Base-by-base conservation (phyloP, 2,329 filamentous ascomycete species). In the Emericellopsis cladophorae region DNA sequence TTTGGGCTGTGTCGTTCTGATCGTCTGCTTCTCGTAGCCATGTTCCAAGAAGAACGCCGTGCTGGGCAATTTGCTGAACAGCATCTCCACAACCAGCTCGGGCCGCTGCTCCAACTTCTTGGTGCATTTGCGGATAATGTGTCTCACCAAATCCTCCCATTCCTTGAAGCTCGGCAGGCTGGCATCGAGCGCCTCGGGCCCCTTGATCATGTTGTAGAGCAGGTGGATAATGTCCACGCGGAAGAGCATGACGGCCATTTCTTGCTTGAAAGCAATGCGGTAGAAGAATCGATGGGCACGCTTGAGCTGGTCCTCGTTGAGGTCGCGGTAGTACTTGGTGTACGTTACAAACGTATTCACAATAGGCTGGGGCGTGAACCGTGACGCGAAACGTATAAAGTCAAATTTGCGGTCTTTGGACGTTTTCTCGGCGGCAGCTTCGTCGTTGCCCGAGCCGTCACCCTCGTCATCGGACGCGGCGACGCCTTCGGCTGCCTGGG, bases 221-320 rank as follows among this genome's bases (percentile, higher is more conserved):
- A 96, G 70, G 35, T 84, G 79, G 37, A 98, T 77, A 31, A 95
- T 94, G 55, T 96, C 92, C 5, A 95, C 76, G 9, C 90, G 79
- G 61, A 88, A 96, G 1, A 98, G 70, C 64, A 95, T 76, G 18
- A 95, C 81, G 42, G 80, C 81, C 66, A 92, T 80, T 37, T 95
- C 86, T 59, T 94, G 84, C 62, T 96, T 98, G 68, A 96, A 96
- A 0, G 88, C 88, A 10, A 94, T 72, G 0, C 90, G 81, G 54
- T 96, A 93, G 54, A 98, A 89, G 59, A 90, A 98, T 7, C 92
- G 82, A 62, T 96, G 92, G 11, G 82, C 82, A 6, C 92, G 79
- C 64, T 96, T 96, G 31, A 96, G 67, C 56, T 98, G 92, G 31
- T 79, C 70, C 2, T 79, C 68, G 40, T 79, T 74, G 10, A 98